Percentiles rank a stretch among this genome's conserved stretches.
Evolutionary conservation across 352 stramenopile genomes (phyloP).

Genomic region (Globisporangium lucens): DNA sequence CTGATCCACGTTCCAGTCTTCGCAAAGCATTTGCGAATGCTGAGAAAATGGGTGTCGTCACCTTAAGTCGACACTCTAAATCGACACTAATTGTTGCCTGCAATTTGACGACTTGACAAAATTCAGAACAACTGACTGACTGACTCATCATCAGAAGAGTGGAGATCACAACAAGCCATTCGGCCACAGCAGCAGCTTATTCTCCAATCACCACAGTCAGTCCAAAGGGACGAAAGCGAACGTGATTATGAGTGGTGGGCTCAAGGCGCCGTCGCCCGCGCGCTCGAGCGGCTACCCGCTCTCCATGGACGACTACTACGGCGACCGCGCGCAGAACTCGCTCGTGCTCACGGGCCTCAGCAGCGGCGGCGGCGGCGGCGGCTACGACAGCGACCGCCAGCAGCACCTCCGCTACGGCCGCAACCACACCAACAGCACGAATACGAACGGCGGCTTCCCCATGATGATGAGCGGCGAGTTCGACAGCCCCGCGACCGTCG

Average conservation of each 20-base stretch:
- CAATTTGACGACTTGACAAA: background rate
- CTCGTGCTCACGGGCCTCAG: background rate
- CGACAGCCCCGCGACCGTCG: conserved; percentile 5
- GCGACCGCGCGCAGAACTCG: background rate
- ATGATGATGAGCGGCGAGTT: background rate
- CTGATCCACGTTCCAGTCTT: too few relatives aligned
- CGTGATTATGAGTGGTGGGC: background rate
- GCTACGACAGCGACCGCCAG: too few relatives aligned
- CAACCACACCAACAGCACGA: background rate
- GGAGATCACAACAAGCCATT: background rate
- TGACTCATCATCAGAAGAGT: background rate
- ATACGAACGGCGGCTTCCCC: background rate
- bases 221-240: background rate
- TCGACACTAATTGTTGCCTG: too few relatives aligned
- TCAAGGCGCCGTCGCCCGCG: background rate
- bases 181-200: background rate
- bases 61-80: too few relatives aligned
- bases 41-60: too few relatives aligned
- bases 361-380: too few relatives aligned
- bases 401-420: background rate
- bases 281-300: conserved; percentile 8
- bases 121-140: background rate
- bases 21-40: too few relatives aligned
- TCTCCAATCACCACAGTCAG: background rate
- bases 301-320: background rate